Evolutionary conservation across 164 flowering plant species (phyloP).

Genomic region (Euptelea pleiosperma): DNA sequence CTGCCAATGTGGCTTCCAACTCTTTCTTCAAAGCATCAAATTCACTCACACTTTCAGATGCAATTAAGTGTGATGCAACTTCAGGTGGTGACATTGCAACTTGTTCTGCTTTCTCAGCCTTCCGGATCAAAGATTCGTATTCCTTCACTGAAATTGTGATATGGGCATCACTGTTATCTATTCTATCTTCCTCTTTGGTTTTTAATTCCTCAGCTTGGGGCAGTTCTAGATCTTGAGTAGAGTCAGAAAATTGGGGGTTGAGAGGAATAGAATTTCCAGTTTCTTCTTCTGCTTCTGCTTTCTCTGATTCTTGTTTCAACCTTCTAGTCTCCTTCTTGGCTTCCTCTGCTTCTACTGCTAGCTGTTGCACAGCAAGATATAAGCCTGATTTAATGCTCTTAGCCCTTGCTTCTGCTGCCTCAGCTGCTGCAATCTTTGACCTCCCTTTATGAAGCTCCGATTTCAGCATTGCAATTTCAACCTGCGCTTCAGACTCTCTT

Average conservation of each 20-base stretch:
- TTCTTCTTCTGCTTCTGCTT: conserved; percentile 9
- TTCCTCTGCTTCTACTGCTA: conserved; percentile 45
- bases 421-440: conserved; percentile 49
- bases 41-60: conserved; percentile 23
- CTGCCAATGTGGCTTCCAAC: conserved; percentile 37
- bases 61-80: conserved; percentile 1
- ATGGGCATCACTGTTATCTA: conserved; percentile 6
- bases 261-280: neutral
- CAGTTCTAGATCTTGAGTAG: conserved; percentile 6
- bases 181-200: conserved; percentile 9
- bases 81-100: conserved; percentile 6
- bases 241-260: neutral
- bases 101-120: conserved; percentile 27
- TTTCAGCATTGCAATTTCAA: conserved; percentile 47
- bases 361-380: conserved; percentile 39
- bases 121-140: conserved; percentile 30
- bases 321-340: conserved; percentile 34
- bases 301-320: conserved; percentile 20
- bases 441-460: conserved; percentile 45
- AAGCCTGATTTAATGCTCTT: conserved; percentile 28
- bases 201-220: conserved; percentile 3
- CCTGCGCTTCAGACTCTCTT: conserved; percentile 39
- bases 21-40: conserved; percentile 41
- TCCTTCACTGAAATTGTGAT: conserved; percentile 38
- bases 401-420: conserved; percentile 48